These are phyloP conservation scores for Combretum micranthum DNA, from an alignment of 345 rosid genomes.

Conservation along the genomic window DNA sequence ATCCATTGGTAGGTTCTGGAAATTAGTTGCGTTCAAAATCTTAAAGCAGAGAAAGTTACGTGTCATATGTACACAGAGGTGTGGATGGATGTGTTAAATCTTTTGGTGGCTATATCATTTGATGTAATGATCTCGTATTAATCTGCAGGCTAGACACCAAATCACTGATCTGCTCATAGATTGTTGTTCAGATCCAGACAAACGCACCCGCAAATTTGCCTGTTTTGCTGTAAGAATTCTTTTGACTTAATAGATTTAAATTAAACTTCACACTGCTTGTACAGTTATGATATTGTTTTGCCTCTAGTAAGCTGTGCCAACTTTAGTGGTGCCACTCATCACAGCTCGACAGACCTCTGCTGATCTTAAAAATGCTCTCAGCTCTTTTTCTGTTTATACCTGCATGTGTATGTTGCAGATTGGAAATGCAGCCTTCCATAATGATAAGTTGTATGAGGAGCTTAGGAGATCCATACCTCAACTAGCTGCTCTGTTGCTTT, in stretches of 20 bases:
- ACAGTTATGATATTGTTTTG: too few species aligned
- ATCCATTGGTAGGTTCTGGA: constrained; percentile 49
- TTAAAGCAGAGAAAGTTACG: not conserved
- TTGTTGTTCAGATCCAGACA: constrained; percentile 91
- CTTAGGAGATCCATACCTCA: constrained; percentile 82
- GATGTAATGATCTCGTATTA: constrained; percentile 13
- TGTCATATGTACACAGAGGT: not conserved
- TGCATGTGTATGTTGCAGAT: constrained; percentile 36
- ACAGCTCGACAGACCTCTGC: not conserved
- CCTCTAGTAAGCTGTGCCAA: too few species aligned
- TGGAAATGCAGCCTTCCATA: constrained; percentile 94
- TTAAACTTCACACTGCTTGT: not conserved
- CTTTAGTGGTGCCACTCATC: too few species aligned
- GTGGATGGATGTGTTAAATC: not conserved
- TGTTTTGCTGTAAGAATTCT: constrained; percentile 79
- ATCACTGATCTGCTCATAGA: constrained; percentile 75
- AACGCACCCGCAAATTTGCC: constrained; percentile 90
- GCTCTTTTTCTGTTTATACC: not conserved
- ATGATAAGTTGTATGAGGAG: constrained; percentile 72
- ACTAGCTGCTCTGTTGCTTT: constrained; percentile 59
- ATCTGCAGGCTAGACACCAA: constrained; percentile 55
- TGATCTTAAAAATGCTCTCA: not conserved
- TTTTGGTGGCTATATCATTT: constrained; percentile 2
- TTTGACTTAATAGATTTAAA: not conserved
- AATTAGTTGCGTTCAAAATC: not conserved